Percentiles rank a stretch among this genome's conserved stretches.
phyloP scores from a whole-genome alignment of 2,329 filamentous ascomycete species.

The Aureobasidium sp. region DNA sequence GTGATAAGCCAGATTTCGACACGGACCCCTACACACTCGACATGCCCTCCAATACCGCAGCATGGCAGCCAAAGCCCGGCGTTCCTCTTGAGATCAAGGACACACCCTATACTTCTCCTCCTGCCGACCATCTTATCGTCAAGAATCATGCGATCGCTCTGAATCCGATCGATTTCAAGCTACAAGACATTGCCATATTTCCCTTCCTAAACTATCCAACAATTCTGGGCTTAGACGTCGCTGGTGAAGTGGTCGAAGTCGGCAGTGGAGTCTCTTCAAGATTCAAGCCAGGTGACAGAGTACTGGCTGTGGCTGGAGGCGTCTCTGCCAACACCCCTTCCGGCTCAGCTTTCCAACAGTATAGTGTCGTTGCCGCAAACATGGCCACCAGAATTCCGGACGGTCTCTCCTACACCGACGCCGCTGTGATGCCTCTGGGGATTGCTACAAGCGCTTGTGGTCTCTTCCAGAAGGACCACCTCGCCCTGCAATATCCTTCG shows the following conservation, averaged over 20 bases:
- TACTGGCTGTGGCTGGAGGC: conserved; percentile 20
- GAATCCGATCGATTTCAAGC: conserved; percentile 34
- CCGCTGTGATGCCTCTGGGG: conserved; percentile 37
- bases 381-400: conserved; percentile 35
- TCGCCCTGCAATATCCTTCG: conserved; percentile 17
- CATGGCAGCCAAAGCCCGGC: conserved; percentile 21
- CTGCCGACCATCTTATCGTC: conserved; percentile 29
- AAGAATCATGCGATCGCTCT: conserved; percentile 32
- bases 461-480: conserved; percentile 21
- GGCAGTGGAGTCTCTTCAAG: conserved; percentile 15
- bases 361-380: conserved; percentile 27
- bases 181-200: conserved; percentile 26
- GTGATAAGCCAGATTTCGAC: not conserved
- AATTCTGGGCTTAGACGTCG: conserved; percentile 25
- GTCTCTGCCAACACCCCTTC: not conserved
- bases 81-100: conserved; percentile 19
- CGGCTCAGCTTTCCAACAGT: conserved; percentile 27
- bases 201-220: conserved; percentile 21
- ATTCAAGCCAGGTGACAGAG: conserved; percentile 33
- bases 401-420: conserved; percentile 31
- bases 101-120: conserved; percentile 20
- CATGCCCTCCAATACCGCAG: conserved; percentile 20
- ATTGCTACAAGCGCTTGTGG: conserved; percentile 34
- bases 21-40: not conserved
- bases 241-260: conserved; percentile 29